Evolutionary conservation across 208 protist genomes (phyloP), one percentile per base, ranked within the genome.

Genomic region (Endotrypanum monterogeii): DNA sequence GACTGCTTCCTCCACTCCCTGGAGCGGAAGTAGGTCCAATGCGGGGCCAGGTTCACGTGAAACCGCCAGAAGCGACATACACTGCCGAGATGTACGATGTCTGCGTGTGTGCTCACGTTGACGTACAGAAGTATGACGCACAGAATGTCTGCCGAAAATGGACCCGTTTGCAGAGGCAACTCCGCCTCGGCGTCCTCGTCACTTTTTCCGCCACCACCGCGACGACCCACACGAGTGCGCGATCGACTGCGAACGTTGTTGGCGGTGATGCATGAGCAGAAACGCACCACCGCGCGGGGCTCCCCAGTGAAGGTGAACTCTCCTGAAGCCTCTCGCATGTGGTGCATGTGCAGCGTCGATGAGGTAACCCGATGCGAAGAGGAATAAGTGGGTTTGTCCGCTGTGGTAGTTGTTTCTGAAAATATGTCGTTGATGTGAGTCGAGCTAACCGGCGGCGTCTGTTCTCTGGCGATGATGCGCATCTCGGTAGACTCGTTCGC

Each of bases 11-110:
- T 71, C 89, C 89, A 94, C 57, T 86, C 76, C 61, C 80, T 82
- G 11, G 85, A 83, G 5, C 85, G 71, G 52, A 91, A 91, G 83
- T 89, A 89, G 6, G 92, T 92, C 90, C 92, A 96, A 76, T 96
- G 90, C 4, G 92, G 92, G 6, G 88, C 85, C 30, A 88, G 84
- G 73, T 96, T 94, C 57, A 71, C 81, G 72, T 94, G 91, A 70
- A 87, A 94, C 70, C 81, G 85, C 90, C 92, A 96, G 72, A 93
- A 94, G 55, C 78, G 84, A 63, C 85, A 96, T 14, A 84, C 81
- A 44, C 78, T 63, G 76, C 92, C 77, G 41, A 94, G 76, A 28
- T 89, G 71, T 18, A 95, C 63, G 23, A 96, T 92, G 57, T 86
- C 82, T 11, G 78, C 60, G 63, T 78, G 67, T 69, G 79, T 89